A percentile compares a stretch with the other conserved stretches of the same genome.
Conservation (phyloP, 1,284 basidiomycete genomes). For the Trichosporon asahii region DNA sequence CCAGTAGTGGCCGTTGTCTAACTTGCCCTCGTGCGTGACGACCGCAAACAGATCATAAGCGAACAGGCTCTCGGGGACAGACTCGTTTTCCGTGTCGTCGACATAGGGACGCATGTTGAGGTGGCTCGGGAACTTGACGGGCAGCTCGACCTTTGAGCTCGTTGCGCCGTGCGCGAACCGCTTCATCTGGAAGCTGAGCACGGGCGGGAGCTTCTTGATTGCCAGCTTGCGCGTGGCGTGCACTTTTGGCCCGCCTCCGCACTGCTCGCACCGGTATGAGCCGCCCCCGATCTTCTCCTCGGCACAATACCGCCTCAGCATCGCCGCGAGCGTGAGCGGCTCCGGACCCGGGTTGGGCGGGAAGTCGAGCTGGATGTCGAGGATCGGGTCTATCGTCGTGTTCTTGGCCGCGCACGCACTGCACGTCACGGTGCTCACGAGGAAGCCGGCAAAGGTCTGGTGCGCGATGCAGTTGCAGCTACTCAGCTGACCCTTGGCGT, state of each 20-base stretch:
- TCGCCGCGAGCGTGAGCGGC: conserved; percentile 31
- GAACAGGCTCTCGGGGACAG: conserved; percentile 64
- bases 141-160: conserved; percentile 79
- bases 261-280: conserved; percentile 48
- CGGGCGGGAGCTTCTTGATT: conserved; percentile 79
- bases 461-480: conserved; percentile 87
- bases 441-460: conserved; percentile 78
- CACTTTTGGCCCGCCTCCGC: conserved; percentile 42
- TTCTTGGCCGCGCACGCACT: conserved; percentile 69
- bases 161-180: conserved; percentile 84
- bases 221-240: conserved; percentile 75
- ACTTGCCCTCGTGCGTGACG: conserved; percentile 89
- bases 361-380: conserved; percentile 87
- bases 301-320: conserved; percentile 44
- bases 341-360: conserved; percentile 17
- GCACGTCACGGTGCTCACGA: conserved; percentile 87
- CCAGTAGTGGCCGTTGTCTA: conserved; percentile 88
- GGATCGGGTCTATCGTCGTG: conserved; percentile 79
- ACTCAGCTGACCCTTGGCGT: conserved; percentile 59
- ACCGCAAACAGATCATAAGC: conserved; percentile 91
- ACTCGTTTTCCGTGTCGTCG: conserved; percentile 25
- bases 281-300: conserved; percentile 44
- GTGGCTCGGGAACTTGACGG: conserved; percentile 74
- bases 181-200: conserved; percentile 94
- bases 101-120: conserved; percentile 88